phyloP scores from a whole-genome alignment of 805 yeast genomes.

The Candida quercuum region DNA sequence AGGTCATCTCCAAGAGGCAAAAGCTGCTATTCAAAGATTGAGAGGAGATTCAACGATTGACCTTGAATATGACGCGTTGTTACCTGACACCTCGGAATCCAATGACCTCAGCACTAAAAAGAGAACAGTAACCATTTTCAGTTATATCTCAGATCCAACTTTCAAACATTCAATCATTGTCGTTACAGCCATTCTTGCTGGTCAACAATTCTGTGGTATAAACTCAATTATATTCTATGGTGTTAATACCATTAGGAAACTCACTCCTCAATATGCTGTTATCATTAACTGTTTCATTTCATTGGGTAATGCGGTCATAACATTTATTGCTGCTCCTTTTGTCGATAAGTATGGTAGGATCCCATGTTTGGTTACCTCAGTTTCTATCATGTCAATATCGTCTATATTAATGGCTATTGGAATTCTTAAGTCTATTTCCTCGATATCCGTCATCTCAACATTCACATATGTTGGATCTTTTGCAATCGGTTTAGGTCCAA shows the following conservation, averaged over 20 bases:
- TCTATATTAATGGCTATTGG: slow-evolving; percentile 64
- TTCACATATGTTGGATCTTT: slow-evolving; percentile 75
- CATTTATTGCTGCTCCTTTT: slow-evolving; percentile 65
- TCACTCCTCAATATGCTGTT: slow-evolving; percentile 69
- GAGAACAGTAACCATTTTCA: slow-evolving; percentile 27
- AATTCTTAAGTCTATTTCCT: slow-evolving; percentile 42
- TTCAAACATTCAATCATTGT: slow-evolving; percentile 57
- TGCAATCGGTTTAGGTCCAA: slow-evolving; percentile 93
- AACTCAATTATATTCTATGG: slow-evolving; percentile 93
- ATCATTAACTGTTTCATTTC: slow-evolving; percentile 74
- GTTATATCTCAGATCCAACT: slow-evolving; percentile 45
- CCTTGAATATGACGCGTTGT: no score
- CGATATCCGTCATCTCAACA: slow-evolving; percentile 56
- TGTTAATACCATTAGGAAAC: slow-evolving; percentile 67
- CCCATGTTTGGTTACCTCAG: slow-evolving; percentile 63
- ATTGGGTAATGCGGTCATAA: slow-evolving; percentile 64
- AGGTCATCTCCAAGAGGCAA: slow-evolving; percentile 40
- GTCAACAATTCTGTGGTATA: slow-evolving; percentile 92
- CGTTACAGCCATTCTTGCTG: slow-evolving; percentile 66
- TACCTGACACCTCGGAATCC: no score
- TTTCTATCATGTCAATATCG: slow-evolving; percentile 60
- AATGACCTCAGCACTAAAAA: no score
- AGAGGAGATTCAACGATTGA: slow-evolving; percentile 26
- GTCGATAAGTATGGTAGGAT: slow-evolving; percentile 77
- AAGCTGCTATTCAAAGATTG: slow-evolving; percentile 27